Percentiles rank a stretch among this genome's conserved stretches.
Evolutionary conservation across 768 basidiomycete species (phyloP).

Genomic region (Dentipellis fragilis): DNA sequence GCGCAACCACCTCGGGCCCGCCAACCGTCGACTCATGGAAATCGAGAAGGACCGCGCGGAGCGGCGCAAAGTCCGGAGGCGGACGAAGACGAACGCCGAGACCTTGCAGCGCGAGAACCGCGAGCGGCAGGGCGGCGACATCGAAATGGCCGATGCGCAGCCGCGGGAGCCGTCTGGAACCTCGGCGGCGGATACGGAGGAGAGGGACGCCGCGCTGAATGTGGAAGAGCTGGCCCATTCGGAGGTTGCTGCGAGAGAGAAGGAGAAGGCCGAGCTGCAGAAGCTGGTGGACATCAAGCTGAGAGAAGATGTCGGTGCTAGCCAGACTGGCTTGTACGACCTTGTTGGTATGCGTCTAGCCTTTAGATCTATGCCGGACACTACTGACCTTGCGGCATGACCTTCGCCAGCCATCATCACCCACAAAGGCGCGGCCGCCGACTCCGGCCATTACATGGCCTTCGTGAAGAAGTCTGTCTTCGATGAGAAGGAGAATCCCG

Average conservation of each 20-base stretch:
- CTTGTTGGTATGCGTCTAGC: slow-evolving; percentile 59
- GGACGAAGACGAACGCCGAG: slow-evolving; percentile 42
- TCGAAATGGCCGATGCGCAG: slow-evolving; percentile 36
- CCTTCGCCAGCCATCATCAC: slow-evolving; percentile 69
- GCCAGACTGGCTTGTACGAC: slow-evolving; percentile 79
- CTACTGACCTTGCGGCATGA: background rate
- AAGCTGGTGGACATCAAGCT: slow-evolving; percentile 53
- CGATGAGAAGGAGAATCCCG: slow-evolving; percentile 3
- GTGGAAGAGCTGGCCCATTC: slow-evolving; percentile 45
- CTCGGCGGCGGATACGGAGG: background rate
- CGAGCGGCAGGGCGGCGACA: slow-evolving; percentile 25
- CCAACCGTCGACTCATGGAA: slow-evolving; percentile 63
- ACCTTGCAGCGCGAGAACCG: slow-evolving; percentile 1
- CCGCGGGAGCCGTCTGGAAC: slow-evolving; percentile 12
- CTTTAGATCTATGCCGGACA: background rate
- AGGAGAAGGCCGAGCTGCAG: slow-evolving; percentile 58
- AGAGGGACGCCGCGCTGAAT: slow-evolving; percentile 20
- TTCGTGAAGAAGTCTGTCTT: slow-evolving; percentile 77
- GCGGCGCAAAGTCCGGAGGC: slow-evolving; percentile 70
- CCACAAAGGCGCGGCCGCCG: slow-evolving; percentile 93
- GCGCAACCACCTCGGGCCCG: slow-evolving; percentile 57
- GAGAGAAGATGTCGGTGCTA: slow-evolving; percentile 62
- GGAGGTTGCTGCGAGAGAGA: slow-evolving; percentile 51
- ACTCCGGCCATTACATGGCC: slow-evolving; percentile 92
- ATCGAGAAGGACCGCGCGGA: slow-evolving; percentile 79